Conservation (phyloP, 148 eudicot genomes). For the Selenicereus undatus region DNA sequence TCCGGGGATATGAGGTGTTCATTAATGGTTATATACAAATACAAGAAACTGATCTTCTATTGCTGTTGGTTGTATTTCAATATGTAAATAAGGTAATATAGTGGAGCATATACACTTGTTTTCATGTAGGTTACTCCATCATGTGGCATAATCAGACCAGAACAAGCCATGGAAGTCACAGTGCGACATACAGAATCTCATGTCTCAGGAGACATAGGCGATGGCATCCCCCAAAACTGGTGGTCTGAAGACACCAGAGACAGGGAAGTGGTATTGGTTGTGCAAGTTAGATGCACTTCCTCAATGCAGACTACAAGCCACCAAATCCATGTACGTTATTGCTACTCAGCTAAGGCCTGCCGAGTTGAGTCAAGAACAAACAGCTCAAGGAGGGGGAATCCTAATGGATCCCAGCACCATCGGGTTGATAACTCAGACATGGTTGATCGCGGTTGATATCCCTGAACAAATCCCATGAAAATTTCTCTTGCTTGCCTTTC, state of each 20-base stretch:
- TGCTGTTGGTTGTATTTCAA: background rate
- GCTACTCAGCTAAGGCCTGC: slow-evolving; percentile 48
- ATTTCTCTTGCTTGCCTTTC: background rate
- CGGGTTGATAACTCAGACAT: slow-evolving; percentile 31
- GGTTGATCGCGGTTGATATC: slow-evolving; percentile 31
- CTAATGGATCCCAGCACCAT: slow-evolving; percentile 28
- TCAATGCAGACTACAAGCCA: slow-evolving; percentile 48
- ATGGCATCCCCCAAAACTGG: slow-evolving; percentile 75
- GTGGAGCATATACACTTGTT: background rate
- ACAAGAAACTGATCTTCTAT: background rate
- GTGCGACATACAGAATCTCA: slow-evolving; percentile 66
- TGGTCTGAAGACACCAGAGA: slow-evolving; percentile 79
- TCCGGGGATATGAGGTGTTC: background rate
- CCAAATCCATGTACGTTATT: slow-evolving; percentile 49
- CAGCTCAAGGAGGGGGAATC: slow-evolving; percentile 42
- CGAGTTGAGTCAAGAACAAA: slow-evolving; percentile 43
- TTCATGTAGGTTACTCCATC: slow-evolving; percentile 70
- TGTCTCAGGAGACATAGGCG: slow-evolving; percentile 57
- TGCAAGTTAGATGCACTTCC: slow-evolving; percentile 43
- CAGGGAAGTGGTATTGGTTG: slow-evolving; percentile 53
- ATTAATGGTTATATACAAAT: background rate
- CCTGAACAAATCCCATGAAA: background rate
- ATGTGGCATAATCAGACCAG: slow-evolving; percentile 64
- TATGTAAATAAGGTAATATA: background rate
- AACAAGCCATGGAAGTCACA: slow-evolving; percentile 56